Conservation (phyloP, 345 rosid species). For the Turnera subulata region DNA sequence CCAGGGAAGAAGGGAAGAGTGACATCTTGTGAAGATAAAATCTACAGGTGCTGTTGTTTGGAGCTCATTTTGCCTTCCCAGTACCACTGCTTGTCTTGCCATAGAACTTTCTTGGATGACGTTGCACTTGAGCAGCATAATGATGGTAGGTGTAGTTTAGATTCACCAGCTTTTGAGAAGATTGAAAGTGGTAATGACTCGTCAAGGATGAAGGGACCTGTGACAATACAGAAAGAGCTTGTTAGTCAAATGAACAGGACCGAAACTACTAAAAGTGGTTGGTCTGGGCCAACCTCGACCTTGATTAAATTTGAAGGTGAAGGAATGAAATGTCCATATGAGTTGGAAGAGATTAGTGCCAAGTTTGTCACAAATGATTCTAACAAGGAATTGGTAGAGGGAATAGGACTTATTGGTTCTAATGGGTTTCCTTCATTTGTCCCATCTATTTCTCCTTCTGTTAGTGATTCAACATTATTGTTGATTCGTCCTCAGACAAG, state of each 20-base stretch:
- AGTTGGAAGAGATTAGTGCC: conserved; percentile 63
- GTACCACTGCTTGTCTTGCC: conserved; percentile 79
- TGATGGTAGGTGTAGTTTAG: conserved; percentile 51
- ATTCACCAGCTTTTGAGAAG: conserved; percentile 38
- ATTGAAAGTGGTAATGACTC: conserved; percentile 37
- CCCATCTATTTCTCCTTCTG: conserved; percentile 43
- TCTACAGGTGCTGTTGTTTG: conserved; percentile 73
- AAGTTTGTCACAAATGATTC: conserved; percentile 78
- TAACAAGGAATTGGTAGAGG: conserved; percentile 72
- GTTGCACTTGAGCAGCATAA: conserved; percentile 56
- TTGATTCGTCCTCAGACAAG: conserved; percentile 28
- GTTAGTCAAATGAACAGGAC: conserved; percentile 23
- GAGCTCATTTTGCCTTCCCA: conserved; percentile 79
- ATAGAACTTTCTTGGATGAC: conserved; percentile 53
- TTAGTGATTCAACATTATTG: conserved; percentile 45
- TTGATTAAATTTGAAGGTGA: conserved; percentile 57
- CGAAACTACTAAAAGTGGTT: conserved; percentile 32
- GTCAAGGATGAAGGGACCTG: conserved; percentile 42
- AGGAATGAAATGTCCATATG: conserved; percentile 50
- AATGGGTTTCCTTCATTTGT: conserved; percentile 66
- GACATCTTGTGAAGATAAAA: conserved; percentile 40
- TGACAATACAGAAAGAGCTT: conserved; percentile 25
- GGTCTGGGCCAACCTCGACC: conserved; percentile 44
- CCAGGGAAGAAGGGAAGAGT: conserved; percentile 47
- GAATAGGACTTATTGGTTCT: conserved; percentile 82